Evolutionary conservation across 1,284 basidiomycete species (phyloP).

Genomic region (Thecaphora thlaspeos): DNA sequence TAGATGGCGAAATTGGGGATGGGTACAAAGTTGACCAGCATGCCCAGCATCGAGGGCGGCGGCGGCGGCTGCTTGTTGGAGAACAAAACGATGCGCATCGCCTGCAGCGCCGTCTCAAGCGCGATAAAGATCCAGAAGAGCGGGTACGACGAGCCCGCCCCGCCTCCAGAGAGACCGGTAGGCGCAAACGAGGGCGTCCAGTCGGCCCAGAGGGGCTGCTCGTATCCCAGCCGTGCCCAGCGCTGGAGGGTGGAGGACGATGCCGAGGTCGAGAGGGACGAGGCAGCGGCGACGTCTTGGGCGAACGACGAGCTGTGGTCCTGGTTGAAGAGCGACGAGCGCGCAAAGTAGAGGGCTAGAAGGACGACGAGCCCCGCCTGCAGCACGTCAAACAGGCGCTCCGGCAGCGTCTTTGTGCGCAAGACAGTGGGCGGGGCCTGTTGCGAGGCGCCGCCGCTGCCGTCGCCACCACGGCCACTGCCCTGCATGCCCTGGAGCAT

Average conservation of each 20-base stretch:
- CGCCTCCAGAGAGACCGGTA: too few relatives aligned
- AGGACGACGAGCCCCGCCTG: conserved; percentile 24
- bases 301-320: conserved; percentile 18
- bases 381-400: conserved; percentile 24
- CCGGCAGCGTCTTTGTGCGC: conserved; percentile 11
- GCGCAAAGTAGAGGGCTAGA: conserved; percentile 21
- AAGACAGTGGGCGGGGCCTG: conserved; percentile 5
- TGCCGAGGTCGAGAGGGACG: conserved; percentile 1
- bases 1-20: conserved; percentile 23
- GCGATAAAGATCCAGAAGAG: conserved; percentile 54
- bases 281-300: conserved; percentile 3
- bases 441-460: conserved; percentile 3
- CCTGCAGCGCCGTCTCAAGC: conserved; percentile 47
- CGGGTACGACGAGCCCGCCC: conserved; percentile 15
- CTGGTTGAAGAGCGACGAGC: conserved; percentile 25
- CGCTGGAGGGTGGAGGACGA: conserved; percentile 16
- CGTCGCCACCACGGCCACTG: conserved; percentile 1
- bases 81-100: conserved; percentile 33
- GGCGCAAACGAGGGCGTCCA: too few relatives aligned
- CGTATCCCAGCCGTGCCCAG: conserved; percentile 47
- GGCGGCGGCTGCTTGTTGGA: conserved; percentile 16
- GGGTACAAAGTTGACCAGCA: conserved; percentile 19
- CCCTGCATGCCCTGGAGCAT: conserved; percentile 39
- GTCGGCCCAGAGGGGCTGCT: conserved; percentile 13
- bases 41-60: conserved; percentile 20